Evolutionary conservation across 169 alveolate species (phyloP).

Genomic region (Eimeria nieschulzi): DNA sequence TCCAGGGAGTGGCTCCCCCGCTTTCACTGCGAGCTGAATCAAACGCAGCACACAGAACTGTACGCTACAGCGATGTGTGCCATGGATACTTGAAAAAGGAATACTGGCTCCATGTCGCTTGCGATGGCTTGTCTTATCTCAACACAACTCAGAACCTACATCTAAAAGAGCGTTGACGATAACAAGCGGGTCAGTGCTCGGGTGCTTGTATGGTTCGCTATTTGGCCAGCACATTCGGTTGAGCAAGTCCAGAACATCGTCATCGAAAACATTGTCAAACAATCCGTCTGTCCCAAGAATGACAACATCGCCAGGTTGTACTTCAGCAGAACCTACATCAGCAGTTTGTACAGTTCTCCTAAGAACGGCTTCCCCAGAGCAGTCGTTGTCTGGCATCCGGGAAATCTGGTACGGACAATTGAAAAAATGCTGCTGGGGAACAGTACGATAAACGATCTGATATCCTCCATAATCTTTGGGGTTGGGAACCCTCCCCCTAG

Average conservation of each 20-base stretch:
- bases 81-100: background rate
- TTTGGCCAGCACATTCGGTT: slow-evolving; percentile 71
- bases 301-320: slow-evolving; percentile 83
- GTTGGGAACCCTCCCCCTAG: slow-evolving; percentile 29
- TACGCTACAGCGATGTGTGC: no score
- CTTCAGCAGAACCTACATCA: slow-evolving; percentile 73
- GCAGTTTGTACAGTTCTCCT: slow-evolving; percentile 79
- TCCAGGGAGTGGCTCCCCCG: slow-evolving; percentile 50
- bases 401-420: slow-evolving; percentile 87
- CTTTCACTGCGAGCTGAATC: slow-evolving; percentile 41
- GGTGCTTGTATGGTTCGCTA: slow-evolving; percentile 48
- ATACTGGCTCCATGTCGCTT: background rate
- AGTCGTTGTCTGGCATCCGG: slow-evolving; percentile 82
- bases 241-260: slow-evolving; percentile 82
- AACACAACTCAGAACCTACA: slow-evolving; percentile 68
- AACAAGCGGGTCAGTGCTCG: slow-evolving; percentile 47
- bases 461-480: slow-evolving; percentile 73
- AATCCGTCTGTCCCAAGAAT: slow-evolving; percentile 88
- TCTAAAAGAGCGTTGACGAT: slow-evolving; percentile 72
- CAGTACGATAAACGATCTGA: slow-evolving; percentile 78
- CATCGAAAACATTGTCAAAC: slow-evolving; percentile 85
- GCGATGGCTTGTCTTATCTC: background rate
- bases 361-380: slow-evolving; percentile 77
- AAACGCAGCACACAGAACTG: no score
- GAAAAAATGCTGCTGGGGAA: slow-evolving; percentile 84